Evolutionary conservation across 2,329 filamentous ascomycete genomes (phyloP), one percentile per base, ranked within the genome.

Genomic region (Aureobasidium sp.): DNA sequence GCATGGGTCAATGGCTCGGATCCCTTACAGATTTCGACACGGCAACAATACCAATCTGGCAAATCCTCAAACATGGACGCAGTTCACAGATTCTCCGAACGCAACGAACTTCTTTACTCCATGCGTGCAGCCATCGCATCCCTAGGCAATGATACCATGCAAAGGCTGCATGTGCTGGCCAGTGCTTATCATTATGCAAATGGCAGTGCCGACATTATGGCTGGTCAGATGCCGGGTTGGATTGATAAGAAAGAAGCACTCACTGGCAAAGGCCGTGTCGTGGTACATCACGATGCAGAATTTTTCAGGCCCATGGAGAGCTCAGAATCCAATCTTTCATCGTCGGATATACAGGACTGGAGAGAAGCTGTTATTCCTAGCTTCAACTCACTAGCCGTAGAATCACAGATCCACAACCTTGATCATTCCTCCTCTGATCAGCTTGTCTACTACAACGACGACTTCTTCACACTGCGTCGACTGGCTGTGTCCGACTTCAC

Each of bases 391-490:
- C 21, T 40, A 1, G 38, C 38, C 1, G 38, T 40, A 5, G 38
- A 40, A 17, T 16, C 38, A 3, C 38, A 40, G 10, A 40, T 40
- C 4, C 38, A 40, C 21, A 40, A 40, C 22, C 24, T 40, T 17
- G 38, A 27, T 2, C 21, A 40, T 40, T 11, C 19, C 1, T 25
- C 21, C 14, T 24, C 38, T 25, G 38, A 40, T 10, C 38, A 40
- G 38, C 38, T 40, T 25, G 38, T 40, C 12, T 40, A 40, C 38
- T 40, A n/a, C 38, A 40, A 40, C 10, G 38, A 40, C 38, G 38
- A 40, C 38, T 40, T 40, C 22, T 40, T 40, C 38, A 40, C 38
- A 8, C 38, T 40, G 12, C 38, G 38, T 5, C 24, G 25, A 25
- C 38, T 40, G 12, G 21, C 38, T 6, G 22, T 40, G 4, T 27